These are phyloP conservation scores for Plasmopara viticola DNA, from an alignment of 352 stramenopile species.

Conservation along the genomic window DNA sequence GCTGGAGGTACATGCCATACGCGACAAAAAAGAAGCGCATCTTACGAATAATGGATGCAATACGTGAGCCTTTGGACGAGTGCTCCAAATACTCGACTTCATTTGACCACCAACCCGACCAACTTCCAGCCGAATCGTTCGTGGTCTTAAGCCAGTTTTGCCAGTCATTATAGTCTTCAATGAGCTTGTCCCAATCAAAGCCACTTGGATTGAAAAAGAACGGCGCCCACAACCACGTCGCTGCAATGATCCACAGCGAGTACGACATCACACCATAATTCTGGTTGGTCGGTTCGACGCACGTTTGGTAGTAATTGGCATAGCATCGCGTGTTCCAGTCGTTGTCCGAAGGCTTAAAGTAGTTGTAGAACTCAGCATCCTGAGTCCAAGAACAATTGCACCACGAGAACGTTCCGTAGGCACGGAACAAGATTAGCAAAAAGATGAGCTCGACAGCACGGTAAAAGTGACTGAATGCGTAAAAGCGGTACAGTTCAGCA, in stretches of 20 bases:
- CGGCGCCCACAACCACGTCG: constrained; percentile 79
- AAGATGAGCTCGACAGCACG: constrained; percentile 93
- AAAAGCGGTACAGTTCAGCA: constrained; percentile 97
- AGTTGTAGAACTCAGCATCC: constrained; percentile 71
- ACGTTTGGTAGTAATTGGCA: constrained; percentile 83
- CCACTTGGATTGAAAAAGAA: constrained; percentile 97
- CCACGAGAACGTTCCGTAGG: constrained; percentile 92
- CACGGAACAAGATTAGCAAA: constrained; percentile 72
- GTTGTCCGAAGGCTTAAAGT: constrained; percentile 62
- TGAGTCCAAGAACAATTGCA: constrained; percentile 84
- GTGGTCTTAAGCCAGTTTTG: constrained; percentile 91
- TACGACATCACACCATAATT: constrained; percentile 98
- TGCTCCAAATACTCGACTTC: constrained; percentile 80
- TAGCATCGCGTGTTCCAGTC: constrained; percentile 82
- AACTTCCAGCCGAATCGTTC: constrained; percentile 82
- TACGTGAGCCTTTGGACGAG: constrained; percentile 49
- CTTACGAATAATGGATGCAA: constrained; percentile 74
- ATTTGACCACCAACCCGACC: constrained; percentile 85
- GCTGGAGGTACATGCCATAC: constrained; percentile 70
- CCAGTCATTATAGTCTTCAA: constrained; percentile 92
- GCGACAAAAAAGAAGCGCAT: constrained; percentile 77
- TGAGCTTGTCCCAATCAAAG: constrained; percentile 97
- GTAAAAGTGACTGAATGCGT: constrained; percentile 97
- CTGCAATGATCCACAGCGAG: constrained; percentile 93
- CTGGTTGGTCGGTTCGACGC: constrained; percentile 90